Conservation (phyloP, 1,284 basidiomycete genomes). For the Austropuccinia psidii region DNA sequence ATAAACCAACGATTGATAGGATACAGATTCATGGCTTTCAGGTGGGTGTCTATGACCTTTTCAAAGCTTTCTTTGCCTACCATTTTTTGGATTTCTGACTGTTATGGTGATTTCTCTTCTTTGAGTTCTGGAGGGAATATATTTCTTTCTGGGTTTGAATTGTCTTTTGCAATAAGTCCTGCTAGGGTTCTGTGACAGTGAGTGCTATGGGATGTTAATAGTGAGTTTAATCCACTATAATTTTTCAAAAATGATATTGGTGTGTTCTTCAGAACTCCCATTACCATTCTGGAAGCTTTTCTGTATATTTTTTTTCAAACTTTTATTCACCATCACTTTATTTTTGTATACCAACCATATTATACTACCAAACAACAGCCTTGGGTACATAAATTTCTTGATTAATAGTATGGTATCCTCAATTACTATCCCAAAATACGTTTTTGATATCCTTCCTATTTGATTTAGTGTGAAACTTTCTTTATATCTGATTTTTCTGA, state of each 20-base stretch:
- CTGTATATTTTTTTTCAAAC: neutral
- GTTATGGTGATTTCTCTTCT: neutral
- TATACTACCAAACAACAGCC: slow-evolving; percentile 13
- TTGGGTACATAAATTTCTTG: neutral
- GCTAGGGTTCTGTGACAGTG: neutral
- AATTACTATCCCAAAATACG: neutral
- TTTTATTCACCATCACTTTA: neutral
- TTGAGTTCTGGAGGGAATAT: neutral
- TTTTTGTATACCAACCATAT: neutral
- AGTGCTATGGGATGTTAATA: neutral
- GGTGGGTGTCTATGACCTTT: neutral
- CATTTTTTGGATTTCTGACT: neutral
- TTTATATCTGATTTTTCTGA: neutral
- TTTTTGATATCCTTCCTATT: neutral
- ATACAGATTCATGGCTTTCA: neutral
- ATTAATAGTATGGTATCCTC: neutral
- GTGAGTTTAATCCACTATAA: neutral
- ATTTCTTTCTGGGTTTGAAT: neutral
- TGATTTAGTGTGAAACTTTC: neutral
- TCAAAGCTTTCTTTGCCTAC: neutral
- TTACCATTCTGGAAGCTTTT: neutral
- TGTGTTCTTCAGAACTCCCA: neutral
- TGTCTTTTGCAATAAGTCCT: neutral
- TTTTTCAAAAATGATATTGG: neutral
- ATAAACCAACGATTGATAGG: neutral